Percentiles rank a stretch among this genome's conserved stretches.
Evolutionary conservation across 768 basidiomycete genomes (phyloP).

Genomic region (Leccinum ochraceum): DNA sequence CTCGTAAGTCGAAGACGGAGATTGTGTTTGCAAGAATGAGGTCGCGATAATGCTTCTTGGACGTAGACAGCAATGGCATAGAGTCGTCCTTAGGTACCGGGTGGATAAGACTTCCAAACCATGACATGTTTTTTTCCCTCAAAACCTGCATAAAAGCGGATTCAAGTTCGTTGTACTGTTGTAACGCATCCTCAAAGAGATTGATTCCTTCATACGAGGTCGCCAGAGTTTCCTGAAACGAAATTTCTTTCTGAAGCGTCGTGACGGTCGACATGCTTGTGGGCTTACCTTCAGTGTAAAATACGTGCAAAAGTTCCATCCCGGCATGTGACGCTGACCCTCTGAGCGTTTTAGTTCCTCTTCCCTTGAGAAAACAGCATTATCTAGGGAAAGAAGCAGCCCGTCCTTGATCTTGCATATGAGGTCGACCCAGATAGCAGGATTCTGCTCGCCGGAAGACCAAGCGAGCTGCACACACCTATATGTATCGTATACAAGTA

Average conservation of each 20-base stretch:
- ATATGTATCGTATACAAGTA: slow-evolving; percentile 19
- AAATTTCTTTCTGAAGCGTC: slow-evolving; percentile 5
- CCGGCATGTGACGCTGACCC: slow-evolving; percentile 86
- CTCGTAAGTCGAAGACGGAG: slow-evolving; percentile 90
- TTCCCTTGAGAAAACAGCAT: slow-evolving; percentile 72
- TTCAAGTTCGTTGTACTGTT: slow-evolving; percentile 92
- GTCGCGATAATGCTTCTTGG: slow-evolving; percentile 85
- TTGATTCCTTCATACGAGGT: slow-evolving; percentile 89
- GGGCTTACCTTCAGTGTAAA: slow-evolving; percentile 87
- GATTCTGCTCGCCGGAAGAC: slow-evolving; percentile 69
- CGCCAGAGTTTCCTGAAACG: slow-evolving; percentile 85
- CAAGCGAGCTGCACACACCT: slow-evolving; percentile 86
- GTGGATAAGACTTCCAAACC: slow-evolving; percentile 87
- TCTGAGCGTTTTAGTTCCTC: slow-evolving; percentile 93
- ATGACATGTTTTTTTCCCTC: slow-evolving; percentile 82
- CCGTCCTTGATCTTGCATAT: slow-evolving; percentile 90
- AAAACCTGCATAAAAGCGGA: slow-evolving; percentile 72
- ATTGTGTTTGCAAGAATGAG: slow-evolving; percentile 89
- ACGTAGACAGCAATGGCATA: slow-evolving; percentile 70
- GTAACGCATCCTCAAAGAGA: slow-evolving; percentile 84
- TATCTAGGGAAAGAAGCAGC: slow-evolving; percentile 80
- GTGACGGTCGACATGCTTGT: not conserved
- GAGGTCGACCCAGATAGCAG: slow-evolving; percentile 85
- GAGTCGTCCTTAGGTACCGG: slow-evolving; percentile 75
- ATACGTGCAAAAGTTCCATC: slow-evolving; percentile 99